Evolutionary conservation across 179 eudicot genomes (phyloP), one percentile per base, ranked within the genome.

Genomic region (Beta macrorhiza): DNA sequence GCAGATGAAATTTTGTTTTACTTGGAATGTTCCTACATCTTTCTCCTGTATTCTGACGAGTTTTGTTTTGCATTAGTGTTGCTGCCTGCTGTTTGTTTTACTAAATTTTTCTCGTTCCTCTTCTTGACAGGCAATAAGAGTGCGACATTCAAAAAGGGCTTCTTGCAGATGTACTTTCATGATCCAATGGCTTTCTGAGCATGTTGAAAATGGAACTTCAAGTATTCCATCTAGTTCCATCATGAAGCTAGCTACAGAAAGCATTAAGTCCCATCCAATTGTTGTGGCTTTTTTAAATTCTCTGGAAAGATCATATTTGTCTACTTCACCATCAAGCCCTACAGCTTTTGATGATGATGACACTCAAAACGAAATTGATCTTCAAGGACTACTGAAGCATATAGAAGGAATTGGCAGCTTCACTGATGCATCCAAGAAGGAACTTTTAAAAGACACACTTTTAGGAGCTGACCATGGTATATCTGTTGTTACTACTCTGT

Each of bases 161-260:
- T 72, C 75, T 14, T 91, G 92, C 84, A 87, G 90, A 83, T 91
- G 92, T 87, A 89, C 76, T 85, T 91, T 88, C 82, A 71, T 58
- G 80, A 77, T 89, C 82, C 87, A 80, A 82, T 88, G 93, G 92
- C 82, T 84, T 80, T 85, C 70, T 80, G 85, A 82, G 56, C 81
- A 79, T 67, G 58, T 49, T 65, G 82, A 75, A 72, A 84, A 79
- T 72, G 89, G 55, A 84, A 77, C 74, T 53, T 57, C 80, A 12
- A 76, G 80, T 75, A 78, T 89, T 82, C 85, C 90, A 79, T 88
- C 91, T 44, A 71, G 79, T 70, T 82, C 85, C 58, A 80, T 89
- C 76, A 84, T 78, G 92, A 89, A 81, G 84, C 65, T 88, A 65
- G 85, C 91, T 67, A 53, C 84, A 70, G 82, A 80, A 84, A 84